Base-by-base conservation (phyloP, 345 rosid species). In the Nasturtium officinale region DNA sequence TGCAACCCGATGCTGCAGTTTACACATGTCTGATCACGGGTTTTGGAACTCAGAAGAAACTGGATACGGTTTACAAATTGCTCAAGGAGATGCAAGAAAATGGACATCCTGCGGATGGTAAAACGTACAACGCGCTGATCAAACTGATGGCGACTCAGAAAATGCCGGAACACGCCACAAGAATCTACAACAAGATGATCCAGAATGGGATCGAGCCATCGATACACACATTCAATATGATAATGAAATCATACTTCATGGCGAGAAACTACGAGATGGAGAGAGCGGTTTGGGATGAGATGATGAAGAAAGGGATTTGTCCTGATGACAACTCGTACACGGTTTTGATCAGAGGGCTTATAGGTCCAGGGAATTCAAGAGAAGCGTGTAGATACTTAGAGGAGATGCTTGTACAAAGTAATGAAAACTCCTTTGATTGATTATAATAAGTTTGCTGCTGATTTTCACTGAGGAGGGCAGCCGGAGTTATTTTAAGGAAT, bases 401-500 rank as follows among this genome's bases (percentile, higher is more conserved):
- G 80, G 90, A 95, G 81, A 95, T 91, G 99, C 65, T 89, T 28
- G 92, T n/a, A 79, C 61, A 91, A 87, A 82, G 98, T 94, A 73
- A 88, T 95, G 98, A 90, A 88, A 77, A 84, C 88, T 63, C 96
- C 96, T 51, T 86, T 82, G 67, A 89, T 91, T 15, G 99, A 95
- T 84, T 91, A 91, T 74, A 83, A 84, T 63, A 91, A 81, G 77
- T 85, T 91, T 73, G 88, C 84, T 13, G 89, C 90, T 63, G 96
- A 89, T 82, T 88, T 88, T 69, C 80, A 82, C 28, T 2, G 89
- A 74, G 84, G 83, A 29, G 96, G 97, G 57, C 85, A 81, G 37
- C 86, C 91, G 0, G 86, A 82, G 62, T 78, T 87, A 42, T 85
- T 91, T 91, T 2, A 96, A 86, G 69, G 97, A 88, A 62, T 72